Evolutionary conservation across 192 early-diverging fungal genomes (phyloP).

Genomic region (Cetraspora pellucida): DNA sequence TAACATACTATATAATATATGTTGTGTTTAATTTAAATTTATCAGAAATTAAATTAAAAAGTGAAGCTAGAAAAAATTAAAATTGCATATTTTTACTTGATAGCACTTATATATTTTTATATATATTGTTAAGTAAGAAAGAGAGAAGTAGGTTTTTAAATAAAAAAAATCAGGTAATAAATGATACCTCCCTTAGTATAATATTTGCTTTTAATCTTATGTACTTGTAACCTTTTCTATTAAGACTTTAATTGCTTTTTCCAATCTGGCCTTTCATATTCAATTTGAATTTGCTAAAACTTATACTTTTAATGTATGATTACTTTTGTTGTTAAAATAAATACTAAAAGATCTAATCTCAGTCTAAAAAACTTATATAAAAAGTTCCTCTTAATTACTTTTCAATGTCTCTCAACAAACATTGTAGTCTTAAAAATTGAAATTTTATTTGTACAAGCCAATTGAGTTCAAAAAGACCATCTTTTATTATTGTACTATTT

Average conservation of each 20-base stretch:
- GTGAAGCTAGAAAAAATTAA: too few species aligned
- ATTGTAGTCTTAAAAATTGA: not conserved
- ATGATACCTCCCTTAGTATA: too few species aligned
- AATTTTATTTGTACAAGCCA: conserved; percentile 6
- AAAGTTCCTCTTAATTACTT: conserved; percentile 15
- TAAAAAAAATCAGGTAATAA: too few species aligned
- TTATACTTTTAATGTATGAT: not conserved
- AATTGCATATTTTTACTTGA: too few species aligned
- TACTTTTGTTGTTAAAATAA: conserved; percentile 8
- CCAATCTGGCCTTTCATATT: conserved; percentile 7
- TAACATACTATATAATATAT: too few species aligned
- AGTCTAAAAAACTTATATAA: conserved; percentile 18
- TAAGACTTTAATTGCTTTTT: conserved; percentile 16
- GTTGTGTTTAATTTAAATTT: too few species aligned
- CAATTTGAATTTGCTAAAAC: not conserved
- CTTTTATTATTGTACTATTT: conserved; percentile 2
- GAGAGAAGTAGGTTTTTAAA: too few species aligned
- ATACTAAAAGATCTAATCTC: not conserved
- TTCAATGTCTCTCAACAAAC: not conserved
- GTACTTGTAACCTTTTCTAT: conserved; percentile 4
- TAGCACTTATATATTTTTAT: too few species aligned
- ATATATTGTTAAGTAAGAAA: too few species aligned
- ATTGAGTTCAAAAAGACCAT: not conserved
- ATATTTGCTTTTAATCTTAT: conserved; percentile 11
- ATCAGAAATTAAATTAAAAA: too few species aligned